Base-by-base conservation (phyloP, 202 grass and related monocot genomes). In the Eragrostis tef region DNA sequence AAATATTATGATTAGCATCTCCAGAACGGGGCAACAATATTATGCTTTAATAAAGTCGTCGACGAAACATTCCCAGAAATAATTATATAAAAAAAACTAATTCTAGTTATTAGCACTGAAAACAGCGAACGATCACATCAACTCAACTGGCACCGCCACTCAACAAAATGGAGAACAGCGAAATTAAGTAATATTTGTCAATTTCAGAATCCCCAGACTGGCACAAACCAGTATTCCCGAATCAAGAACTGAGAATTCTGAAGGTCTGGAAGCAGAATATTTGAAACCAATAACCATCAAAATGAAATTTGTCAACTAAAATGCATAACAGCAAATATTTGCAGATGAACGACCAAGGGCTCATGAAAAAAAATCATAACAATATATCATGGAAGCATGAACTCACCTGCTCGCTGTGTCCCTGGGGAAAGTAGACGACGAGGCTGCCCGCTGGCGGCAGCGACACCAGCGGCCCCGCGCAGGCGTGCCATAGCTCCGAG, bases 341-440 rank as follows among this genome's bases (percentile, higher is more conserved):
- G 70, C 86, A 63, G 4, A 16, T 12, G 24, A 73, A 64, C 41
- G 50, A 34, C 24, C n/a, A 6, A 45, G 48, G n/a, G n/a, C n/a
- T n/a, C n/a, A n/a, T n/a, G n/a, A n/a, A n/a, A n/a, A n/a, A n/a
- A n/a, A n/a, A n/a, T n/a, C n/a, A n/a, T n/a, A n/a, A n/a, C n/a
- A n/a, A n/a, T n/a, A n/a, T n/a, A n/a, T n/a, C n/a, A n/a, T n/a
- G n/a, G n/a, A n/a, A n/a, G n/a, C n/a, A n/a, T n/a, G n/a, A n/a
- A 29, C 44, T 73, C 70, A 99, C 96, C 96, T 99, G 97, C 89
- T 99, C 97, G 20, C 97, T 99, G 80, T 99, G 97, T 25, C 97
- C 97, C 53, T 99, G 97, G 12, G 97, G 93, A 81, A 97, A 99
- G 88, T 99, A 99, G 86, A 99, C 93, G 88, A 99, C 91, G 82